phyloP scores from a whole-genome alignment of 345 rosid genomes.

The Geranium brycei region DNA sequence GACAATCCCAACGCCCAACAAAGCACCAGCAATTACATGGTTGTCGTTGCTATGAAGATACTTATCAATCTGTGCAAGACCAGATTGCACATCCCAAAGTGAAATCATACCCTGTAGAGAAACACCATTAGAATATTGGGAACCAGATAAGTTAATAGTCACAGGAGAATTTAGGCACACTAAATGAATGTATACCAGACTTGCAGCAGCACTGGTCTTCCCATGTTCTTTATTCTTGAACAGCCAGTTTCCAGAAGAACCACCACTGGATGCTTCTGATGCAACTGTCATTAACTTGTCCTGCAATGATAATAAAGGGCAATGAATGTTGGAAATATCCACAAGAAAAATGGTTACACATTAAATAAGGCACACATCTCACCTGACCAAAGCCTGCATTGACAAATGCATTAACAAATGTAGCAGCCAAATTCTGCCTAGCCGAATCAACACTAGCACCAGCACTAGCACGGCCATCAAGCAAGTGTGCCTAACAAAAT shows the following conservation, averaged over 20 bases:
- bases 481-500: slow-evolving; percentile 68
- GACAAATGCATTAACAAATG: slow-evolving; percentile 93
- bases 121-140: slow-evolving; percentile 8
- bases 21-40: slow-evolving; percentile 77
- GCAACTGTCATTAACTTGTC: slow-evolving; percentile 85
- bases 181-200: slow-evolving; percentile 49
- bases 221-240: slow-evolving; percentile 95
- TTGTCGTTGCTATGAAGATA: slow-evolving; percentile 74
- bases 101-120: slow-evolving; percentile 71
- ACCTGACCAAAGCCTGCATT: slow-evolving; percentile 98
- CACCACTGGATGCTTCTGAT: slow-evolving; percentile 55
- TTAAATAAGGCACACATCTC: slow-evolving; percentile 2
- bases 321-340: slow-evolving; percentile 3
- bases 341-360: neutral
- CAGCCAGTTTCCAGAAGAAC: slow-evolving; percentile 76
- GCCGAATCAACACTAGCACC: slow-evolving; percentile 81
- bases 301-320: slow-evolving; percentile 23
- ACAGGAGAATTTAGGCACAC: neutral
- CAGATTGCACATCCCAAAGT: slow-evolving; percentile 86
- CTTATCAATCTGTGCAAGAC: slow-evolving; percentile 83
- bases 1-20: slow-evolving; percentile 83
- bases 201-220: slow-evolving; percentile 88
- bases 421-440: slow-evolving; percentile 84
- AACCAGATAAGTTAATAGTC: slow-evolving; percentile 4
- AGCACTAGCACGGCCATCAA: slow-evolving; percentile 79